phyloP scores from a whole-genome alignment of 257 asterid genomes.

The Cordia subcordata region DNA sequence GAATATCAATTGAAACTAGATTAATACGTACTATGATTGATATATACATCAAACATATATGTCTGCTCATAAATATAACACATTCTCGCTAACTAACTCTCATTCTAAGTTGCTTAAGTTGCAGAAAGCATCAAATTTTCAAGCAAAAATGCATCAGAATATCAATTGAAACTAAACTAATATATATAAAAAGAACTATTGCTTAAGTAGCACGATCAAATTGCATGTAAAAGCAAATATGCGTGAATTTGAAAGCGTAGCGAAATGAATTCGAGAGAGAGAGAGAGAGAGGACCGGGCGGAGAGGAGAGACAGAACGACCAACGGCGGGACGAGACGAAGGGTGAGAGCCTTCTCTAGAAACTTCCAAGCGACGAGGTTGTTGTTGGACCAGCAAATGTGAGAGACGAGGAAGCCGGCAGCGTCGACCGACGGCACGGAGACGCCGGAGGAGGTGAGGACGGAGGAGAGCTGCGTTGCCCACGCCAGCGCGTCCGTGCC shows the following conservation, averaged over 20 bases:
- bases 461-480: conserved; percentile 66
- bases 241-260: neutral
- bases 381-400: conserved; percentile 86
- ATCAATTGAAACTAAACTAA: no score
- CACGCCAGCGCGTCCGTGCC: conserved; percentile 73
- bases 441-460: conserved; percentile 57
- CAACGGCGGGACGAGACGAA: conserved; percentile 81
- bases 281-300: conserved; percentile 38
- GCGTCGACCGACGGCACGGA: conserved; percentile 77
- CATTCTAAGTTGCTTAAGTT: no score
- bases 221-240: no score
- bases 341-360: conserved; percentile 75
- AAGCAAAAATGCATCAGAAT: no score
- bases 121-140: no score
- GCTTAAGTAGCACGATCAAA: no score
- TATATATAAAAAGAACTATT: no score
- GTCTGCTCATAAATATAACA: no score
- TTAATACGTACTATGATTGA: no score
- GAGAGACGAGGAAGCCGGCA: conserved; percentile 65
- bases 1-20: no score
- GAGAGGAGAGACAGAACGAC: conserved; percentile 77
- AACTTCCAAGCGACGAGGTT: conserved; percentile 82
- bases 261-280: neutral
- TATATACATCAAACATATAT: no score
- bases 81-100: no score